Evolutionary conservation across 169 alveolate genomes (phyloP).

Genomic region (Plasmodium coatneyi): DNA sequence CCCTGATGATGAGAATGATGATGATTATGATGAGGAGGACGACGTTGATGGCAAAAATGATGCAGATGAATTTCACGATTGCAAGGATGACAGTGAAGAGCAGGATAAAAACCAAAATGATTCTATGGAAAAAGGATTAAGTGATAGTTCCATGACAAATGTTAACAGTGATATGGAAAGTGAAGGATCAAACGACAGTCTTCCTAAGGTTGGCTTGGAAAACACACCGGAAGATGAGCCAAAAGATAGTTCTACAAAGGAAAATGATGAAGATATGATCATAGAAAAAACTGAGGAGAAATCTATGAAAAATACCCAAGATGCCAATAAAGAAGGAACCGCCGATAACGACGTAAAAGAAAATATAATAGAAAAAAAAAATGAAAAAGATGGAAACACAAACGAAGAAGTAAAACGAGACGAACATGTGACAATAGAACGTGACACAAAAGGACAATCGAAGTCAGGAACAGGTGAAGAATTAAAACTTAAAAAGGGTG

Average conservation of each 20-base stretch:
- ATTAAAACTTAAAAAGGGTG: neutral
- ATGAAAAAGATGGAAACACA: neutral
- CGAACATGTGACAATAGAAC: neutral
- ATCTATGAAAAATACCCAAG: neutral
- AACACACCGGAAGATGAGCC: neutral
- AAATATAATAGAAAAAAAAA: neutral
- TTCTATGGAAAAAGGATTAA: neutral
- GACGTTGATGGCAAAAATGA: too few relatives aligned
- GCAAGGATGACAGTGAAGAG: too few relatives aligned
- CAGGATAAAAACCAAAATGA: neutral
- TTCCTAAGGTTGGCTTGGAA: neutral
- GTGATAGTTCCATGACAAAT: neutral
- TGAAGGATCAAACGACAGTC: neutral
- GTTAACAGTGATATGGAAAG: neutral
- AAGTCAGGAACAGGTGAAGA: neutral
- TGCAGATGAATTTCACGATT: too few relatives aligned
- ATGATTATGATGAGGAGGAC: neutral
- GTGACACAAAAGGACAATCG: neutral
- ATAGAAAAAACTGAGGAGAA: neutral
- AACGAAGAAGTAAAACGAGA: neutral
- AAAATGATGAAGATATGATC: neutral
- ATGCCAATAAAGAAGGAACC: neutral
- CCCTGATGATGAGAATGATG: too few relatives aligned
- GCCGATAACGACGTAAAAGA: neutral
- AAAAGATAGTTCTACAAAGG: neutral